Evolutionary conservation across 176 grass and related monocot species (phyloP).

Genomic region (Oryza nivara): DNA sequence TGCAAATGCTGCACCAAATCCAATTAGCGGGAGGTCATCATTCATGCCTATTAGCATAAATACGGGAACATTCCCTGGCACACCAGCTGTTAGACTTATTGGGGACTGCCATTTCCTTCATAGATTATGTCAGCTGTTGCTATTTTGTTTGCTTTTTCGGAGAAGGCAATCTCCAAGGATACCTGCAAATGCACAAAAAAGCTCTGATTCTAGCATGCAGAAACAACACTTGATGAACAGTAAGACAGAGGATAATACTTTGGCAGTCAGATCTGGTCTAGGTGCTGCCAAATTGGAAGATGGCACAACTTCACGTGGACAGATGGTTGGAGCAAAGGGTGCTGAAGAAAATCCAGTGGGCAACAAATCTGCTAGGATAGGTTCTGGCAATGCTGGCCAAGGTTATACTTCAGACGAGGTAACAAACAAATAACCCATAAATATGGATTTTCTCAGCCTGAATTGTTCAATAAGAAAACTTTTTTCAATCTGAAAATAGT

Average conservation of each 20-base stretch:
- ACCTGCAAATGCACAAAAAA: slow-evolving; percentile 66
- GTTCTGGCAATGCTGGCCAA: slow-evolving; percentile 97
- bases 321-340: slow-evolving; percentile 69
- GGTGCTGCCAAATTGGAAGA: slow-evolving; percentile 82
- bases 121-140: slow-evolving; percentile 85
- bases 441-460: slow-evolving; percentile 1
- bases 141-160: slow-evolving; percentile 96
- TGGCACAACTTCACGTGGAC: slow-evolving; percentile 57
- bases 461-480: slow-evolving; percentile 5
- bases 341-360: slow-evolving; percentile 67
- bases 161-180: slow-evolving; percentile 79
- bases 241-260: slow-evolving; percentile 69
- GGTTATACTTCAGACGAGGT: slow-evolving; percentile 99
- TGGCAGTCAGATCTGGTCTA: slow-evolving; percentile 53
- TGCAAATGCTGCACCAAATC: slow-evolving; percentile 74
- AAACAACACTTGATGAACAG: slow-evolving; percentile 77
- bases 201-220: slow-evolving; percentile 65
- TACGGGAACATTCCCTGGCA: slow-evolving; percentile 97
- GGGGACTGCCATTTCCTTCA: slow-evolving; percentile 99
- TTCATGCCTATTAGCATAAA: slow-evolving; percentile 99
- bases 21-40: slow-evolving; percentile 67
- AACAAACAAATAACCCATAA: slow-evolving; percentile 27
- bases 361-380: slow-evolving; percentile 82
- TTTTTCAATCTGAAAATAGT: slow-evolving; percentile 9
- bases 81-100: slow-evolving; percentile 96